Evolutionary conservation across 768 basidiomycete species (phyloP), one percentile per base, ranked within the genome.

Genomic region (Vararia minispora): DNA sequence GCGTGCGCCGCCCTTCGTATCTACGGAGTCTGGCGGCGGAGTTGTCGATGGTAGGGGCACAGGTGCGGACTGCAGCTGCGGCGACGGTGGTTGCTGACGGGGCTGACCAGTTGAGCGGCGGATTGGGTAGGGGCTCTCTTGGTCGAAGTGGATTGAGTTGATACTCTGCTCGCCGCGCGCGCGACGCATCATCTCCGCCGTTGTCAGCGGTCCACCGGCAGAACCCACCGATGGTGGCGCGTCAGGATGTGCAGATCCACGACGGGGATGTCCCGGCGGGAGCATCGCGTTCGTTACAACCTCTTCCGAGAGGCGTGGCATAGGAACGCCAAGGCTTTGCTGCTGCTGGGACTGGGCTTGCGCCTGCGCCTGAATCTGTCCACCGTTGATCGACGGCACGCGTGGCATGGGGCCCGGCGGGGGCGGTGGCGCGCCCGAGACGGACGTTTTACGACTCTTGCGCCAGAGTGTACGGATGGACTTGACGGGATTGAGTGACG

Each of bases 391-490:
- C n/a, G n/a, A n/a, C n/a, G n/a, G n/a, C n/a, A n/a, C n/a, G n/a
- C n/a, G n/a, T n/a, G n/a, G n/a, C n/a, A n/a, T n/a, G n/a, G n/a
- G n/a, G n/a, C n/a, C n/a, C n/a, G n/a, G n/a, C n/a, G n/a, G n/a
- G n/a, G n/a, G n/a, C n/a, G n/a, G n/a, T n/a, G n/a, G n/a, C n/a
- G n/a, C n/a, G n/a, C n/a, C n/a, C 53, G 51, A 33, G 49, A 47
- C 62, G 6, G 51, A 53, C 3, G 41, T 70, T 46, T 69, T 72
- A 38, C 68, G 74, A 48, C 78, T 82, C 68, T 71, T 83, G 49
- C 81, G 72, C 85, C 86, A 89, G 16, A 89, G 54, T 44, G 73
- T 79, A 57, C 73, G 79, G 51, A 88, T 71, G 42, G 69, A 70
- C 57, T 76, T 85, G 36, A 85, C 79, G 21, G 74, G 75, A 62